A percentile compares a stretch with the other conserved stretches of the same genome.
These are phyloP conservation scores for Pythium dissimile DNA, from an alignment of 352 stramenopile species.

Conservation along the genomic window DNA sequence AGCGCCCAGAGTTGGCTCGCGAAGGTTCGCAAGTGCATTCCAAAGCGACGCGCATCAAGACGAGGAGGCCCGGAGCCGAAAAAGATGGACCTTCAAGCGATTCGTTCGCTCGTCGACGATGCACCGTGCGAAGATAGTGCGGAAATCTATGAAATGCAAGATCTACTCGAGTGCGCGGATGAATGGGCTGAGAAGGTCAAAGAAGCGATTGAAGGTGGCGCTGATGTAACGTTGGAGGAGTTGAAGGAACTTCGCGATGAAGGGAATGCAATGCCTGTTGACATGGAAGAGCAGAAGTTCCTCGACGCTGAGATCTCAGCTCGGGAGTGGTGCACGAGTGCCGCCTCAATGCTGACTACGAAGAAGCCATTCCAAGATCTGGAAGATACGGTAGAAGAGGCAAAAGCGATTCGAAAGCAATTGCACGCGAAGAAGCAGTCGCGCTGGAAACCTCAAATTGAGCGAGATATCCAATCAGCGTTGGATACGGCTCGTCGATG, in stretches of 20 bases:
- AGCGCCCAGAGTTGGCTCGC: conserved; percentile 81
- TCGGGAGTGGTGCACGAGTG: conserved; percentile 70
- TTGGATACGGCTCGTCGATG: conserved; percentile 69
- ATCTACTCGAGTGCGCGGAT: conserved; percentile 82
- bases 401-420: conserved; percentile 63
- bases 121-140: conserved; percentile 81
- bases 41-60: conserved; percentile 66
- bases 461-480: conserved; percentile 69
- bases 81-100: conserved; percentile 80
- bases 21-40: conserved; percentile 85
- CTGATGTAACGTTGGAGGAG: conserved; percentile 62
- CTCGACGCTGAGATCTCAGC: conserved; percentile 75
- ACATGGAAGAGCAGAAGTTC: conserved; percentile 86
- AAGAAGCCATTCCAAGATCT: conserved; percentile 67
- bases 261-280: conserved; percentile 79
- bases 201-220: conserved; percentile 66
- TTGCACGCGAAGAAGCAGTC: conserved; percentile 77
- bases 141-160: conserved; percentile 89
- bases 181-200: conserved; percentile 81
- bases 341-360: conserved; percentile 44
- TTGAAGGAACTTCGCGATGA: conserved; percentile 79
- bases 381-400: conserved; percentile 51
- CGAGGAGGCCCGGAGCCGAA: conserved; percentile 48
- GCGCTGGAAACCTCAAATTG: conserved; percentile 80
- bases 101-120: conserved; percentile 81